phyloP scores from a whole-genome alignment of 202 grass and related monocot genomes.

The Panicum hallii region DNA sequence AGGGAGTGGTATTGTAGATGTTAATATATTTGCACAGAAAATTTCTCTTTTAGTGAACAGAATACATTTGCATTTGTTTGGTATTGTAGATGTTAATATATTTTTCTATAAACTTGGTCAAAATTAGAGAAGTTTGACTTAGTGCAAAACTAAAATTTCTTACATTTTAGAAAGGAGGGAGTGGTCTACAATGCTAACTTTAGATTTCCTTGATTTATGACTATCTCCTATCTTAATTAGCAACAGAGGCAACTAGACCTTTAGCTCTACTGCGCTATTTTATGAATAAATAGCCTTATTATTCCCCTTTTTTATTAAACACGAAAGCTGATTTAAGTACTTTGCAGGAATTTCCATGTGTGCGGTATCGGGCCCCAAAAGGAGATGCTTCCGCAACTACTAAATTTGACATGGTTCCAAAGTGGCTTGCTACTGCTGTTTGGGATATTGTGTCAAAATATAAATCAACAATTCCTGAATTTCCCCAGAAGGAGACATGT shows the following conservation, averaged over 20 bases:
- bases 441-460: too few relatives aligned
- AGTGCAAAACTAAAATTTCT: neutral
- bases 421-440: too few relatives aligned
- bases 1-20: too few relatives aligned
- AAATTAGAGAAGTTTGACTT: neutral
- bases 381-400: too few relatives aligned
- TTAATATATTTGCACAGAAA: neutral
- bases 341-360: too few relatives aligned
- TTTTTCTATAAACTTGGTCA: neutral
- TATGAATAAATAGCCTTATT: conserved; percentile 34
- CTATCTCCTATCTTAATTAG: conserved; percentile 20
- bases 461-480: too few relatives aligned
- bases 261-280: conserved; percentile 34
- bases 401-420: too few relatives aligned
- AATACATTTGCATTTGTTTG: too few relatives aligned
- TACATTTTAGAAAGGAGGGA: neutral
- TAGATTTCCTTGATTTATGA: neutral
- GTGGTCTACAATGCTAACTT: conserved; percentile 27
- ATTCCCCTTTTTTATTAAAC: conserved; percentile 33
- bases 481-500: too few relatives aligned
- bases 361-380: too few relatives aligned
- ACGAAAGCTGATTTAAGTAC: too few relatives aligned
- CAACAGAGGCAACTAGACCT: neutral
- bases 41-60: neutral
- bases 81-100: too few relatives aligned